Conservation (phyloP, 2,329 filamentous ascomycete species). For the Verticillium nubilum region DNA sequence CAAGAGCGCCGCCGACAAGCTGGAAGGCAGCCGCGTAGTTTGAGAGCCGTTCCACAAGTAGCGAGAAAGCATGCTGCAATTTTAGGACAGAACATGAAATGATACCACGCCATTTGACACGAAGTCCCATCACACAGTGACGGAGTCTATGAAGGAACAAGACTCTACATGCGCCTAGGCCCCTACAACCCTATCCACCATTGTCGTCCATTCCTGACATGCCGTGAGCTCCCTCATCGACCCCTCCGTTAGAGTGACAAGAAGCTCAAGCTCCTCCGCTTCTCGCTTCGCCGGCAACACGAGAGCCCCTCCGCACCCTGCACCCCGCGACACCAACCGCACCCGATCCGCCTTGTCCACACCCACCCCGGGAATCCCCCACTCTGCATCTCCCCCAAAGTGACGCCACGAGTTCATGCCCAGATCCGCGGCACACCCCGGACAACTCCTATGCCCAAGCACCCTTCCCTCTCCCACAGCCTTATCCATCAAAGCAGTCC, state of each 20-base stretch:
- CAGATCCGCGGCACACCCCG: constrained; percentile 18
- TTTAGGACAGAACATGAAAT: too few relatives aligned
- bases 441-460: background rate
- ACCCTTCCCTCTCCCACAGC: background rate
- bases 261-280: constrained; percentile 19
- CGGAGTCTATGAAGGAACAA: too few relatives aligned
- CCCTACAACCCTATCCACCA: background rate
- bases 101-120: too few relatives aligned
- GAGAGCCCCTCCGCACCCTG: constrained; percentile 23
- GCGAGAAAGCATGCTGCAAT: too few relatives aligned
- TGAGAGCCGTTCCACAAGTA: background rate
- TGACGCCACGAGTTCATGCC: constrained; percentile 40
- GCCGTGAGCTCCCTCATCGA: constrained; percentile 21
- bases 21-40: constrained; percentile 29
- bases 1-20: constrained; percentile 31
- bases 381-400: constrained; percentile 35
- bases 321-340: constrained; percentile 21
- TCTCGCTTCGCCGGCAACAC: constrained; percentile 22
- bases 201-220: constrained; percentile 17
- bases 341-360: constrained; percentile 19
- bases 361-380: constrained; percentile 21
- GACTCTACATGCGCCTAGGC: background rate
- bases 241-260: constrained; percentile 22
- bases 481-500: constrained; percentile 28
- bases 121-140: too few relatives aligned